Percentiles rank a stretch among this genome's conserved stretches.
Evolutionary conservation across 2,329 filamentous ascomycete species (phyloP).

Genomic region (Meredithiella fracta): DNA sequence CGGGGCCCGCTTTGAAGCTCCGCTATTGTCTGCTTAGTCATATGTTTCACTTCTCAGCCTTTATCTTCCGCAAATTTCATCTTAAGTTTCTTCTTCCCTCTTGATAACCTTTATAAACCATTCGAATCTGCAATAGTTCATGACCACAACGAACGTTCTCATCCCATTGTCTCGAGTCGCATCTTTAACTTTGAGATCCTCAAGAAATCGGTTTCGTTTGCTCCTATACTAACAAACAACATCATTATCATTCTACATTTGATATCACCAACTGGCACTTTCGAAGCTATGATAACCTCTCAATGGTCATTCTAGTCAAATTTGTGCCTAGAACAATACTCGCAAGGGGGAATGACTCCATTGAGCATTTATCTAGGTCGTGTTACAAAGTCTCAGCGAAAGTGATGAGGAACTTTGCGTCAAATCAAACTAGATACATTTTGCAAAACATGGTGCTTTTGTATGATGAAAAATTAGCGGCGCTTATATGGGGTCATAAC

Average conservation of each 20-base stretch:
- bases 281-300: slow-evolving; percentile 74
- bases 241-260: background rate
- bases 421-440: slow-evolving; percentile 65
- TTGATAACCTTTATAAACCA: background rate
- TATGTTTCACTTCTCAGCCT: background rate
- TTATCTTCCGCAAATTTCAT: background rate
- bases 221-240: background rate
- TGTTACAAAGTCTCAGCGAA: slow-evolving; percentile 70
- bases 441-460: background rate
- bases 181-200: slow-evolving; percentile 9
- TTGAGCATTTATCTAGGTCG: slow-evolving; percentile 82
- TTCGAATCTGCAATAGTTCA: background rate
- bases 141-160: background rate
- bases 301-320: slow-evolving; percentile 75
- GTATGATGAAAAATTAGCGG: background rate
- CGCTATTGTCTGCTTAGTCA: slow-evolving; percentile 12
- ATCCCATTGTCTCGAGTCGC: background rate
- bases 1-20: background rate
- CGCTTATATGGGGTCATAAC: background rate
- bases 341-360: slow-evolving; percentile 44
- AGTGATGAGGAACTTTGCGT: slow-evolving; percentile 73
- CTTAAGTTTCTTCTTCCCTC: background rate
- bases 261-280: slow-evolving; percentile 48
- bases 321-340: slow-evolving; percentile 59
- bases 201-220: background rate